These are phyloP conservation scores for Colletotrichum musae DNA, from an alignment of 2,329 filamentous ascomycete species.

Conservation along the genomic window DNA sequence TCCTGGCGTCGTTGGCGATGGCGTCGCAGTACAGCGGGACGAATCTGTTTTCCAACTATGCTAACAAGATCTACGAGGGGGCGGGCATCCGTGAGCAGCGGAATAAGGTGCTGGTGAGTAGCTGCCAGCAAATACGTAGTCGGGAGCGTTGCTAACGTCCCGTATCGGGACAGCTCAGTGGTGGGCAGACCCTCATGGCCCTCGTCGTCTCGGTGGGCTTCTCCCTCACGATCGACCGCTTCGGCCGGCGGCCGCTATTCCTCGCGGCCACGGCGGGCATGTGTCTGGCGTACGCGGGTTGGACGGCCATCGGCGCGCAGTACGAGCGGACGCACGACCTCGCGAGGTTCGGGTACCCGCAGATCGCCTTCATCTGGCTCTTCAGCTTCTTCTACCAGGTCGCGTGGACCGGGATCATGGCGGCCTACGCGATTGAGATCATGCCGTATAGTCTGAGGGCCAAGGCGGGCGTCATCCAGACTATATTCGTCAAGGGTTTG, in stretches of 20 bases:
- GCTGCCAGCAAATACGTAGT: no score
- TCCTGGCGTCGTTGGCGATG: not conserved
- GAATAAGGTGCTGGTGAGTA: constrained; percentile 2
- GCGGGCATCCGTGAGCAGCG: not conserved
- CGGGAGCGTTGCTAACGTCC: no score
- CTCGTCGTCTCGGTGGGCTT: not conserved
- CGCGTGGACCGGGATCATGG: not conserved
- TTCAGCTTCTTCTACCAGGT: constrained; percentile 9
- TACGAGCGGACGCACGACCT: not conserved
- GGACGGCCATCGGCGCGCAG: constrained; percentile 5
- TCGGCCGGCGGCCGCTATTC: constrained; percentile 5
- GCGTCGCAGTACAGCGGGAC: constrained; percentile 1
- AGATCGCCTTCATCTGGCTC: not conserved
- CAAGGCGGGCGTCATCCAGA: constrained; percentile 5
- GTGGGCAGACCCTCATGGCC: not conserved
- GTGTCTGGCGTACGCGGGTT: constrained; percentile 9
- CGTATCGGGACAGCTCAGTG: not conserved
- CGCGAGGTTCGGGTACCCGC: not conserved
- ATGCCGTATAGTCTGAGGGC: not conserved
- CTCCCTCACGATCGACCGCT: not conserved
- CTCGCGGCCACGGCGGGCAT: constrained; percentile 10
- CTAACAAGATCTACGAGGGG: constrained; percentile 11
- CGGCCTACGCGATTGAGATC: not conserved
- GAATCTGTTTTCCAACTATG: constrained; percentile 1
- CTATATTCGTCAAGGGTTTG: not conserved